A percentile compares a stretch with the other conserved stretches of the same genome.
phyloP scores from a whole-genome alignment of 2,329 filamentous ascomycete genomes.

The Cercospora sesami region DNA sequence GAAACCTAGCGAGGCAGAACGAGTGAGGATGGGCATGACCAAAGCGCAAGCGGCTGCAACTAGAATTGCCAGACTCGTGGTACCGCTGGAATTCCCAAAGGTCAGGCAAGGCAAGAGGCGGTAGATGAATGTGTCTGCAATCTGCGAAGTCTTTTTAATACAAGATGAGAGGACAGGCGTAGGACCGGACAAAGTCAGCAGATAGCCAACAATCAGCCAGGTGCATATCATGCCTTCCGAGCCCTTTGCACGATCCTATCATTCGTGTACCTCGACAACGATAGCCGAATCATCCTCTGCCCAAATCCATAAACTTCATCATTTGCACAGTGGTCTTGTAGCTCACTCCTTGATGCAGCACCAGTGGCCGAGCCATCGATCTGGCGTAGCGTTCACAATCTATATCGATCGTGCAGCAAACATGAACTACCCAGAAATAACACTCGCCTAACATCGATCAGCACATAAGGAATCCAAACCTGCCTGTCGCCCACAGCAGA shows the following conservation, averaged over 20 bases:
- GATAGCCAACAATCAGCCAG: background rate
- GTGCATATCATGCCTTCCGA: background rate
- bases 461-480: background rate
- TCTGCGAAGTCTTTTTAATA: background rate
- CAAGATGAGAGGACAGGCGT: background rate
- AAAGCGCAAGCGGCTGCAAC: conserved; percentile 62
- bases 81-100: conserved; percentile 84
- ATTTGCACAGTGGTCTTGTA: background rate
- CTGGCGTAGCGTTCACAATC: background rate
- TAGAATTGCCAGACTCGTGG: conserved; percentile 66
- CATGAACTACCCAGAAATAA: background rate
- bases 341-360: background rate
- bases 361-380: background rate
- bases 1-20: conserved; percentile 49
- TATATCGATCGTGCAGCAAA: background rate
- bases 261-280: background rate
- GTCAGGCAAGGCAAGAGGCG: conserved; percentile 17
- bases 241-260: background rate
- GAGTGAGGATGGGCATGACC: conserved; percentile 54
- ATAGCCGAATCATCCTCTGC: background rate
- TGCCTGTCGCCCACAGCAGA: background rate
- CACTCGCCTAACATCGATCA: background rate
- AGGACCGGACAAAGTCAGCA: background rate
- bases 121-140: background rate
- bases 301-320: background rate